Conservation (phyloP, 352 stramenopile genomes). For the Phytophthora fragariae region DNA sequence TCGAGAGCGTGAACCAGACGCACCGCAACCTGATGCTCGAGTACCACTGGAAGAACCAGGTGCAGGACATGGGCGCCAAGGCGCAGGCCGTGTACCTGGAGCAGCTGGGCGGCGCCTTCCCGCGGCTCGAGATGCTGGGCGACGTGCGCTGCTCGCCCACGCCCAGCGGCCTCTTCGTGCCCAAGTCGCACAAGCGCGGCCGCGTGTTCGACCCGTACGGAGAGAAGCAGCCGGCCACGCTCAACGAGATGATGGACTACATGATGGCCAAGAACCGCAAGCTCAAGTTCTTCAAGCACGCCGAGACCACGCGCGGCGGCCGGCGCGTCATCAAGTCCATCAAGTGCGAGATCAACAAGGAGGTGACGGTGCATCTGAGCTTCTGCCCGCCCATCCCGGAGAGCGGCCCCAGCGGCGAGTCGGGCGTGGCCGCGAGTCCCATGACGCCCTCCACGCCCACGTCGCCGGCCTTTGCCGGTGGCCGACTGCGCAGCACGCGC, state of each 20-base stretch:
- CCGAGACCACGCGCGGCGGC: conserved; percentile 83
- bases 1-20: conserved; percentile 86
- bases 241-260: conserved; percentile 92
- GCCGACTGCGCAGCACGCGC: conserved; percentile 76
- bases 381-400: conserved; percentile 86
- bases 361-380: conserved; percentile 83
- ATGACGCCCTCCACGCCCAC: conserved; percentile 90
- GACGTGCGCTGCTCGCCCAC: conserved; percentile 79
- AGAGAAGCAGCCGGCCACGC: conserved; percentile 82
- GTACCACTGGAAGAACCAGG: conserved; percentile 91
- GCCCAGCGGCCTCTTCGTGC: conserved; percentile 75
- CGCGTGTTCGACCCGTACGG: conserved; percentile 86
- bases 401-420: conserved; percentile 81
- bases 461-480: conserved; percentile 75
- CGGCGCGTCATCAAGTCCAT: conserved; percentile 90
- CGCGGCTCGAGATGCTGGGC: conserved; percentile 83
- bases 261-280: conserved; percentile 91
- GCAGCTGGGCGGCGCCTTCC: conserved; percentile 74
- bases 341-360: conserved; percentile 89
- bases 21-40: conserved; percentile 90
- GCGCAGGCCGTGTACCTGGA: conserved; percentile 85
- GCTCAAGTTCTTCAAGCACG: conserved; percentile 91
- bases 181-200: conserved; percentile 85
- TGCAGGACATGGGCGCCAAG: conserved; percentile 88
- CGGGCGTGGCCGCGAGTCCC: conserved; percentile 79